Evolutionary conservation across 2,329 filamentous ascomycete species (phyloP).

Genomic region (Ascochyta lentis): DNA sequence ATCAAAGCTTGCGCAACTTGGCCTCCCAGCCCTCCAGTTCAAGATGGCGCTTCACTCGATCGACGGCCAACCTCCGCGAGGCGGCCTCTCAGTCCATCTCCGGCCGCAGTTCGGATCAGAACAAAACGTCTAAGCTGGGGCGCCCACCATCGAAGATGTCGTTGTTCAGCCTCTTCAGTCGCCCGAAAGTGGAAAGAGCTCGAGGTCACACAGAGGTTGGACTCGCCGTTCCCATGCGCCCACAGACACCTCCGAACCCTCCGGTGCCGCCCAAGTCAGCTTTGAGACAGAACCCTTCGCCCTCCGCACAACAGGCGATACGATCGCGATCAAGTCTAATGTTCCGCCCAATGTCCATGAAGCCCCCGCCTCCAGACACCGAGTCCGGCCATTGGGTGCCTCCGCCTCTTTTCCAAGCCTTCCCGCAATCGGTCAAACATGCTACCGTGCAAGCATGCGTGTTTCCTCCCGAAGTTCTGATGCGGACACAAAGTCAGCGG

Average conservation of each 20-base stretch:
- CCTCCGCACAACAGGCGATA: constrained; percentile 37
- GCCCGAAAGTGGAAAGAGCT: constrained; percentile 57
- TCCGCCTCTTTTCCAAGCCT: constrained; percentile 85
- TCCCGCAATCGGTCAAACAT: constrained; percentile 81
- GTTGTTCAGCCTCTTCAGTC: constrained; percentile 58
- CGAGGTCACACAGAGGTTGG: constrained; percentile 55
- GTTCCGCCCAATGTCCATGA: constrained; percentile 41
- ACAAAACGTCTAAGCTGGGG: constrained; percentile 36
- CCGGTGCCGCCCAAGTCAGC: constrained; percentile 29
- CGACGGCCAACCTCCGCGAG: constrained; percentile 36
- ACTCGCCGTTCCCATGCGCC: constrained; percentile 46
- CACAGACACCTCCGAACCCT: constrained; percentile 36
- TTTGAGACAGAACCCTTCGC: constrained; percentile 39
- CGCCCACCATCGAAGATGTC: constrained; percentile 54
- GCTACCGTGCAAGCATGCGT: constrained; percentile 72
- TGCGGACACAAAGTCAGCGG: constrained; percentile 64
- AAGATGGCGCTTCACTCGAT: constrained; percentile 48
- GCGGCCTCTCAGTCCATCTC: constrained; percentile 5
- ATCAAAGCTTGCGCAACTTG: constrained; percentile 32
- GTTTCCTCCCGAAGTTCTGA: constrained; percentile 71
- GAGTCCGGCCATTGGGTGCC: constrained; percentile 53
- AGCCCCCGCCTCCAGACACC: constrained; percentile 25
- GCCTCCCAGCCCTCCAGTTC: constrained; percentile 32
- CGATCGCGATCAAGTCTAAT: constrained; percentile 43
- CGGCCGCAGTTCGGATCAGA: constrained; percentile 8